Percentiles rank a stretch among this genome's conserved stretches.
These are phyloP conservation scores for Cystobasidium slooffiae DNA, from an alignment of 1,284 basidiomycete species.

Conservation along the genomic window DNA sequence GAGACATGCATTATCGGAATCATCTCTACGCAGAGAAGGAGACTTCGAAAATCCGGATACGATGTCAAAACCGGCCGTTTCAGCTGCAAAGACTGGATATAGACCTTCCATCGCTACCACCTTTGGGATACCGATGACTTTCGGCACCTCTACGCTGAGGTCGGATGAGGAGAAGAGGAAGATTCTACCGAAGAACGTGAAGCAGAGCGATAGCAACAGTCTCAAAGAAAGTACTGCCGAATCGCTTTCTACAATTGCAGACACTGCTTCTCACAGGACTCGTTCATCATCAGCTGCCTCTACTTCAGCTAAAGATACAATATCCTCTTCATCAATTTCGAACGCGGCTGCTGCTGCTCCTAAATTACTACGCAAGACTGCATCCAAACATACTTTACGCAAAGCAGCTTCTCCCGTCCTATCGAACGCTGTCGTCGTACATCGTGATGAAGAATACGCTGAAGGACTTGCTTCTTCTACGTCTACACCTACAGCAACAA, in stretches of 20 bases:
- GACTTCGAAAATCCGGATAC: too few relatives aligned
- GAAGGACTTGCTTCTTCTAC: background rate
- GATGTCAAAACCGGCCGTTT: background rate
- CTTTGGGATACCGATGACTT: conserved; percentile 3
- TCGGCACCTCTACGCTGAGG: background rate
- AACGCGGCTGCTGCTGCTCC: conserved; percentile 1
- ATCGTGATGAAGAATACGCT: background rate
- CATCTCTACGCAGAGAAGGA: background rate
- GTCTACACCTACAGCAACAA: background rate
- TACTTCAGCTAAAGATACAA: conserved; percentile 9
- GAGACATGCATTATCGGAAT: conserved; percentile 15
- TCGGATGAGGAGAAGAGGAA: background rate
- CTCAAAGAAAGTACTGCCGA: background rate
- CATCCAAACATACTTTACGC: conserved; percentile 32
- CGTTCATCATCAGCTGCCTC: background rate
- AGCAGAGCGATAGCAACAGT: background rate
- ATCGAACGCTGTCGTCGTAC: conserved; percentile 7
- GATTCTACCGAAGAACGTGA: background rate
- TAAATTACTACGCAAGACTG: conserved; percentile 36
- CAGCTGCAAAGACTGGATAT: background rate
- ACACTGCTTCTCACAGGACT: background rate
- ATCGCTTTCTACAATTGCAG: background rate
- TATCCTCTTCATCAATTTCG: background rate
- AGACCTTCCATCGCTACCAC: conserved; percentile 17
- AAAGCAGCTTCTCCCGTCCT: conserved; percentile 40